Evolutionary conservation across 768 basidiomycete species (phyloP).

Genomic region (Auriscalpium microsporum): DNA sequence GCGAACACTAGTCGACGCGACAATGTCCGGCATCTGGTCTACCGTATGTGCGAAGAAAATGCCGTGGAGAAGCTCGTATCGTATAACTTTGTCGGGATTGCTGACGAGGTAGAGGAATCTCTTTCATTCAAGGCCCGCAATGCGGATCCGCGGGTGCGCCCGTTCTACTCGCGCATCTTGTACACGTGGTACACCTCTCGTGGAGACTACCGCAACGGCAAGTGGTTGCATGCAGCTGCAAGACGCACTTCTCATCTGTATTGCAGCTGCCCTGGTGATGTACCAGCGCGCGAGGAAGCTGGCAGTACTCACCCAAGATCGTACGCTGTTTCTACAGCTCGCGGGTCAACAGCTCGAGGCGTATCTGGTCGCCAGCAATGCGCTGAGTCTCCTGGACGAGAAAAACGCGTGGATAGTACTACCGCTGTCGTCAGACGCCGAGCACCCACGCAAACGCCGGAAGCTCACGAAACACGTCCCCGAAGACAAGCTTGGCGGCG

Average conservation of each 20-base stretch:
- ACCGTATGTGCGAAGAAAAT: conserved; percentile 88
- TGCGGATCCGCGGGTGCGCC: conserved; percentile 76
- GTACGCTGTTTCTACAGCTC: conserved; percentile 35
- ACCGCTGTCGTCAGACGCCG: conserved; percentile 37
- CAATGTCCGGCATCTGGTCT: conserved; percentile 72
- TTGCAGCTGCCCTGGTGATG: conserved; percentile 81
- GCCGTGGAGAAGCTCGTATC: conserved; percentile 70
- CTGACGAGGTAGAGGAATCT: conserved; percentile 73
- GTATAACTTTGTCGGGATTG: conserved; percentile 78
- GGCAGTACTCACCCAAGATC: conserved; percentile 32
- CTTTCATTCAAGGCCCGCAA: conserved; percentile 92
- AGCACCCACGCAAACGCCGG: conserved; percentile 61
- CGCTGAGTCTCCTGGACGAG: conserved; percentile 72
- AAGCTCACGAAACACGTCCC: conserved; percentile 72
- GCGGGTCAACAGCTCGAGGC: conserved; percentile 71
- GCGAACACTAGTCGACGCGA: conserved; percentile 59
- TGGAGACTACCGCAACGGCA: conserved; percentile 89
- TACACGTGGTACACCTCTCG: conserved; percentile 87
- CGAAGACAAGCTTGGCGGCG: conserved; percentile 54
- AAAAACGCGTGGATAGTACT: conserved; percentile 80
- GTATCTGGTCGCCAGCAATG: conserved; percentile 81
- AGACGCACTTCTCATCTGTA: background rate
- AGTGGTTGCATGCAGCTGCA: conserved; percentile 19
- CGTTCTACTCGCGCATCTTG: conserved; percentile 85
- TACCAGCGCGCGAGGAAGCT: conserved; percentile 85